phyloP scores from a whole-genome alignment of 2,329 filamentous ascomycete genomes.

The Arthrobotrys megalospora region DNA sequence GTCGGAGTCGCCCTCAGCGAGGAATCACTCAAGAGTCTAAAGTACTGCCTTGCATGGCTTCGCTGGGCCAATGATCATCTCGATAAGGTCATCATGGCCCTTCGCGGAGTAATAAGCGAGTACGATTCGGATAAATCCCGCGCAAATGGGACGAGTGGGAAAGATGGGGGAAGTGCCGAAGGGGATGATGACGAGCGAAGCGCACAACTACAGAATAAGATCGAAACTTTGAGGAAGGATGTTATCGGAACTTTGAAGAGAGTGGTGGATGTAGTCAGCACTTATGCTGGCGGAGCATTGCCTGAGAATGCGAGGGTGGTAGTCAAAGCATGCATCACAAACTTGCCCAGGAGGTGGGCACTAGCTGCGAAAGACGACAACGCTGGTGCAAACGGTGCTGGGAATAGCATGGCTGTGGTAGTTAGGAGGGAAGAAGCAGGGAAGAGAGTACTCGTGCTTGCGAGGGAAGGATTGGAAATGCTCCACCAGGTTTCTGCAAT shows the following conservation, averaged over 20 bases:
- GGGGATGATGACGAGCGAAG: slow-evolving; percentile 64
- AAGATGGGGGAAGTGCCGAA: slow-evolving; percentile 64
- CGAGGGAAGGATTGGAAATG: slow-evolving; percentile 93
- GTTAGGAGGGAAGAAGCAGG: slow-evolving; percentile 65
- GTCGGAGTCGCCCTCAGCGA: slow-evolving; percentile 92
- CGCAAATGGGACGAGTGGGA: slow-evolving; percentile 46
- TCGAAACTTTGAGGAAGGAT: slow-evolving; percentile 78
- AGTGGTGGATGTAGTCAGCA: slow-evolving; percentile 87
- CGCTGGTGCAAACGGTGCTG: slow-evolving; percentile 62
- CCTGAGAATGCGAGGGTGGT: slow-evolving; percentile 89
- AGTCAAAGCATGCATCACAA: slow-evolving; percentile 86
- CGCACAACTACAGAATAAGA: slow-evolving; percentile 73
- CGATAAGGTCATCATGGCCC: slow-evolving; percentile 79
- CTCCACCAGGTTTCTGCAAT: slow-evolving; percentile 91
- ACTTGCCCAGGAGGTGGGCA: slow-evolving; percentile 86
- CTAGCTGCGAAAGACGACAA: slow-evolving; percentile 68
- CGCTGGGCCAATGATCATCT: slow-evolving; percentile 86
- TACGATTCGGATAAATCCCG: slow-evolving; percentile 75
- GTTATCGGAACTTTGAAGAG: slow-evolving; percentile 84
- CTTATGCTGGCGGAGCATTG: slow-evolving; percentile 89
- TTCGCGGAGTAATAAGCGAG: slow-evolving; percentile 83
- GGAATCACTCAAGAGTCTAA: slow-evolving; percentile 85
- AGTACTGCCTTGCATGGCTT: slow-evolving; percentile 85
- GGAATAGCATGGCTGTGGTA: slow-evolving; percentile 60
- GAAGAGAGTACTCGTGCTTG: slow-evolving; percentile 79